These are phyloP conservation scores for Trichoderma orchidacearum DNA, from an alignment of 495 filamentous ascomycete species.

Conservation along the genomic window DNA sequence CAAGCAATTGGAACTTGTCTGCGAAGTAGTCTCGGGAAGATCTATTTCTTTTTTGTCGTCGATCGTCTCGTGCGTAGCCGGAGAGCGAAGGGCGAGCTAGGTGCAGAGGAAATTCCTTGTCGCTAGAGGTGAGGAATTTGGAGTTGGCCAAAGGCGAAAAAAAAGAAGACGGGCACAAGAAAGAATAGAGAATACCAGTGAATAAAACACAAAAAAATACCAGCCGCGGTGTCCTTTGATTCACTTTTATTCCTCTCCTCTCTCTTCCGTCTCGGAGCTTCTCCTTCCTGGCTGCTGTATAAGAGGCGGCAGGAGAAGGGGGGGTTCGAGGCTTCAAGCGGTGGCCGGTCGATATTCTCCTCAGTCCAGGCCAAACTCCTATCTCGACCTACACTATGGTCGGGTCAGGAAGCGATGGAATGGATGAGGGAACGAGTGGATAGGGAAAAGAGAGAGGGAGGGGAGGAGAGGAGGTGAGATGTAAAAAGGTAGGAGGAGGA, in stretches of 20 bases:
- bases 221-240: neutral
- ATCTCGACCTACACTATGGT: conserved; percentile 15
- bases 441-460: conserved; percentile 39
- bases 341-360: conserved; percentile 12
- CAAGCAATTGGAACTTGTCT: neutral
- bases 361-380: conserved; percentile 9
- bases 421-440: conserved; percentile 36
- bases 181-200: conserved; percentile 1
- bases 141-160: neutral
- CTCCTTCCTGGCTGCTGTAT: neutral
- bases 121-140: conserved; percentile 1
- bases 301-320: neutral
- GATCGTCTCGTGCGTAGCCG: neutral
- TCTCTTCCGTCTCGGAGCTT: conserved; percentile 4
- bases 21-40: neutral
- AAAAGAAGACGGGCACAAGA: neutral
- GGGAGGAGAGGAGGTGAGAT: conserved; percentile 38
- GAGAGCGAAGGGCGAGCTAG: neutral
- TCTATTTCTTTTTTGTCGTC: neutral
- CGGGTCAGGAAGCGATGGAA: conserved; percentile 26
- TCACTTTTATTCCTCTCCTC: conserved; percentile 4
- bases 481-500: conserved; percentile 45
- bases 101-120: neutral
- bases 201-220: conserved; percentile 1
- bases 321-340: conserved; percentile 13